Conservation (phyloP, 345 rosid species). For the Raphanus raphanistrum region DNA sequence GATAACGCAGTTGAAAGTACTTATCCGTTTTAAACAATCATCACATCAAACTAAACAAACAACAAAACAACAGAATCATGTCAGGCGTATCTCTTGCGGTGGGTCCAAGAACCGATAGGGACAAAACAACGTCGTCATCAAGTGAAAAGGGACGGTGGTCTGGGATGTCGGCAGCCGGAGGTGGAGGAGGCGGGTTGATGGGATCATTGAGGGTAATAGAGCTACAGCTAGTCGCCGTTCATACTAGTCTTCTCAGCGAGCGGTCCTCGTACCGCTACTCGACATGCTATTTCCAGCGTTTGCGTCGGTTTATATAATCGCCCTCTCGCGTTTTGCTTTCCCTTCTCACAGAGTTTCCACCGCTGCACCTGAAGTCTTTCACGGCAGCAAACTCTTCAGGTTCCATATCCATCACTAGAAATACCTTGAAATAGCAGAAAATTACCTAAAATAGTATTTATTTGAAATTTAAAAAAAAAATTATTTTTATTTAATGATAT, state of each 20-base stretch:
- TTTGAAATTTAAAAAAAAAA: not conserved
- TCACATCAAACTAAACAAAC: not conserved
- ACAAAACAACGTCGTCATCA: slow-evolving; percentile 30
- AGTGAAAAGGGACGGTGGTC: slow-evolving; percentile 37
- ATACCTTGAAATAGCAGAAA: not conserved
- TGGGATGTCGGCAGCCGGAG: slow-evolving; percentile 33
- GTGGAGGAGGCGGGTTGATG: slow-evolving; percentile 66
- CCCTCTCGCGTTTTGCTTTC: slow-evolving; percentile 68
- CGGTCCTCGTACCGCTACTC: slow-evolving; percentile 82
- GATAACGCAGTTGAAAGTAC: slow-evolving; percentile 1
- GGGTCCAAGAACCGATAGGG: slow-evolving; percentile 47
- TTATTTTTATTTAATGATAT: not conserved
- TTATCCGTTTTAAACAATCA: slow-evolving; percentile 14
- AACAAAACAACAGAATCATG: slow-evolving; percentile 37
- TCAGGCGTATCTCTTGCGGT: slow-evolving; percentile 76
- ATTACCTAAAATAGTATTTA: not conserved
- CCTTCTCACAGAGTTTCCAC: slow-evolving; percentile 50
- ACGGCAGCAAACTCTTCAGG: slow-evolving; percentile 61
- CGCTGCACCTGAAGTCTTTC: slow-evolving; percentile 55
- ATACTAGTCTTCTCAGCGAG: slow-evolving; percentile 82
- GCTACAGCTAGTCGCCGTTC: slow-evolving; percentile 86
- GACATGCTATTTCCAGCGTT: slow-evolving; percentile 83
- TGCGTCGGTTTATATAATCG: slow-evolving; percentile 54
- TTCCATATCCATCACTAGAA: not conserved
- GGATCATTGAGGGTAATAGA: slow-evolving; percentile 81